These are phyloP conservation scores for Tolypocladium tundrense DNA, from an alignment of 2,329 filamentous ascomycete genomes.

Conservation along the genomic window DNA sequence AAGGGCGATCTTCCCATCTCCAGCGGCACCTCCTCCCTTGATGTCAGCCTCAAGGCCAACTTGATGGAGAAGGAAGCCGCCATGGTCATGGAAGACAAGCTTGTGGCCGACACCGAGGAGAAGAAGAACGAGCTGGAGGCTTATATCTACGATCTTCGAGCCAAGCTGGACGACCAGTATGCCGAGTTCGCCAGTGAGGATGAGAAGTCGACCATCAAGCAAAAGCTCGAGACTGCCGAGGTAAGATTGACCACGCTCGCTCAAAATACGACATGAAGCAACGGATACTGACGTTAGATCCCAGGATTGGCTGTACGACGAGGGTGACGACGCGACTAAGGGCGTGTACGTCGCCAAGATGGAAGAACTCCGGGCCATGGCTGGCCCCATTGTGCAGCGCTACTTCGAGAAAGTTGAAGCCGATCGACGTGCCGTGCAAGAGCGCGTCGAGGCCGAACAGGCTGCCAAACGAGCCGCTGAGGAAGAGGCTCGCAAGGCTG, in stretches of 20 bases:
- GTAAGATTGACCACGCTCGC: slow-evolving; percentile 42
- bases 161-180: slow-evolving; percentile 90
- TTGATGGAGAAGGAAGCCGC: slow-evolving; percentile 70
- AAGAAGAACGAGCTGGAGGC: slow-evolving; percentile 99
- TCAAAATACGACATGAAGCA: background rate
- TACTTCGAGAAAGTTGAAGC: slow-evolving; percentile 91
- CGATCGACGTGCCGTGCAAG: slow-evolving; percentile 69
- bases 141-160: slow-evolving; percentile 92
- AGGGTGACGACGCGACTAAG: slow-evolving; percentile 90
- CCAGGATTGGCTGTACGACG: slow-evolving; percentile 98
- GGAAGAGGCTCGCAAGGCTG: slow-evolving; percentile 44
- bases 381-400: slow-evolving; percentile 84
- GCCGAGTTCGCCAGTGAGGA: slow-evolving; percentile 81
- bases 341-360: slow-evolving; percentile 89
- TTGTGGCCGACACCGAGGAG: slow-evolving; percentile 94
- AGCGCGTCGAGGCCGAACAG: slow-evolving; percentile 67
- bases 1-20: slow-evolving; percentile 91
- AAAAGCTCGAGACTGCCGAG: slow-evolving; percentile 76
- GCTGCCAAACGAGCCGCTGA: slow-evolving; percentile 60
- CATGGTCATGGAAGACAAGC: slow-evolving; percentile 98
- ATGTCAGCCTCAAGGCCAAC: slow-evolving; percentile 54
- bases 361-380: slow-evolving; percentile 85
- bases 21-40: slow-evolving; percentile 71
- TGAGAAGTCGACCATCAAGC: slow-evolving; percentile 78
- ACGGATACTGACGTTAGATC: slow-evolving; percentile 5